Conservation (phyloP, 2,329 filamentous ascomycete genomes). For the Bipolaris cookei region DNA sequence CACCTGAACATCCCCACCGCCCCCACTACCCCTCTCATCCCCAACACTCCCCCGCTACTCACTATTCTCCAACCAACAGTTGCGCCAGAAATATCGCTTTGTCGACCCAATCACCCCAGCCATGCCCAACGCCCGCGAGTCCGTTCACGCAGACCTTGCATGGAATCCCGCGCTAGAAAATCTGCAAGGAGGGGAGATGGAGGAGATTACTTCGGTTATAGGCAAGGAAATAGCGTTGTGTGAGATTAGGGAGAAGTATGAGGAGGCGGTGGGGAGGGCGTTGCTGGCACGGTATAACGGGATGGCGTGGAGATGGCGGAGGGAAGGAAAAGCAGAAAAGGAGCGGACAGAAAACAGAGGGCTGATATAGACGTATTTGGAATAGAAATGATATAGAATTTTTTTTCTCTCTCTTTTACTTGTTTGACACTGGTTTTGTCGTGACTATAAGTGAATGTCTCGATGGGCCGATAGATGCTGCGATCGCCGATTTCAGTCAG, state of each 20-base stretch:
- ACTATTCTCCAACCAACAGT: background rate
- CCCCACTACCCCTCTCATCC: background rate
- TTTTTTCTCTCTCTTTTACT: too few relatives aligned
- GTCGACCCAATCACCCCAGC: background rate
- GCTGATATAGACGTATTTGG: background rate
- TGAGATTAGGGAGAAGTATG: conserved; percentile 1
- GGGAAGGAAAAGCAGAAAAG: background rate
- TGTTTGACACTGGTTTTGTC: too few relatives aligned
- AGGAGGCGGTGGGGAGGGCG: background rate
- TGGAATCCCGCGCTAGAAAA: too few relatives aligned
- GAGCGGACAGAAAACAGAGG: background rate
- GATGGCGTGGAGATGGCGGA: background rate
- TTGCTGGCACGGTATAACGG: background rate
- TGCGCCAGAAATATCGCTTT: background rate
- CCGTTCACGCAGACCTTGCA: background rate
- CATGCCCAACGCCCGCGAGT: background rate
- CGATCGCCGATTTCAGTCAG: too few relatives aligned
- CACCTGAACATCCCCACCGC: background rate
- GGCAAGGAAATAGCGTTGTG: background rate
- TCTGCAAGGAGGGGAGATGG: background rate
- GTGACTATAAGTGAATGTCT: too few relatives aligned
- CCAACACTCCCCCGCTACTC: background rate
- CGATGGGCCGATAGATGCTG: too few relatives aligned
- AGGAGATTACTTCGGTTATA: background rate
- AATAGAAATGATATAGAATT: too few relatives aligned